A percentile compares a stretch with the other conserved stretches of the same genome.
Conservation (phyloP, 139 green algal species). For the Gonium pectorale region DNA sequence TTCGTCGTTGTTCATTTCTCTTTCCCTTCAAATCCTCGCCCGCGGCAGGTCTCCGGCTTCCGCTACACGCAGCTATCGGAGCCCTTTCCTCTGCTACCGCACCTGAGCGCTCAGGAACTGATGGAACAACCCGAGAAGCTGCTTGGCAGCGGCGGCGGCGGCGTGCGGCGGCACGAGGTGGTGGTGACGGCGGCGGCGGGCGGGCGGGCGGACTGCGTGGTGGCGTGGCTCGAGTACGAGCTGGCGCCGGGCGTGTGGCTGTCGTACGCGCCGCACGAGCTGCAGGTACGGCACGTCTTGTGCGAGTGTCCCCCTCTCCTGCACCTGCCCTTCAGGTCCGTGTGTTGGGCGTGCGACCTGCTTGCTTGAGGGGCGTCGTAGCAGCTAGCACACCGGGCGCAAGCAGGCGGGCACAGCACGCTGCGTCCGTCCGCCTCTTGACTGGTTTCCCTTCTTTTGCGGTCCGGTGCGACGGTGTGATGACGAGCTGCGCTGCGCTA, state of each 20-base stretch:
- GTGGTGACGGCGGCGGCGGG: background rate
- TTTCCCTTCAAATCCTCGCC: background rate
- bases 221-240: slow-evolving; percentile 60
- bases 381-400: too few relatives aligned
- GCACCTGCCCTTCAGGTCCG: too few relatives aligned
- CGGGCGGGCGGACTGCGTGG: slow-evolving; percentile 42
- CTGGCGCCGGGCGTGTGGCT: slow-evolving; percentile 34
- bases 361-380: too few relatives aligned
- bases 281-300: slow-evolving; percentile 14
- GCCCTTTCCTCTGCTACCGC: slow-evolving; percentile 35
- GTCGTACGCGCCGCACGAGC: slow-evolving; percentile 40
- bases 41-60: slow-evolving; percentile 19
- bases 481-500: too few relatives aligned
- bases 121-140: background rate
- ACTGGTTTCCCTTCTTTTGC: too few relatives aligned
- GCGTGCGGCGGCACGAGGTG: background rate
- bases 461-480: too few relatives aligned
- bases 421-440: too few relatives aligned
- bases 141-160: background rate
- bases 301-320: too few relatives aligned
- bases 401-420: too few relatives aligned
- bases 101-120: slow-evolving; percentile 9
- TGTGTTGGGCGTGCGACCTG: too few relatives aligned
- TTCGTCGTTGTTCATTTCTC: too few relatives aligned
- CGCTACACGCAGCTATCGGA: slow-evolving; percentile 21